Evolutionary conservation across 177 flowering plant species (phyloP).

Genomic region (Tripterygium wilfordii): DNA sequence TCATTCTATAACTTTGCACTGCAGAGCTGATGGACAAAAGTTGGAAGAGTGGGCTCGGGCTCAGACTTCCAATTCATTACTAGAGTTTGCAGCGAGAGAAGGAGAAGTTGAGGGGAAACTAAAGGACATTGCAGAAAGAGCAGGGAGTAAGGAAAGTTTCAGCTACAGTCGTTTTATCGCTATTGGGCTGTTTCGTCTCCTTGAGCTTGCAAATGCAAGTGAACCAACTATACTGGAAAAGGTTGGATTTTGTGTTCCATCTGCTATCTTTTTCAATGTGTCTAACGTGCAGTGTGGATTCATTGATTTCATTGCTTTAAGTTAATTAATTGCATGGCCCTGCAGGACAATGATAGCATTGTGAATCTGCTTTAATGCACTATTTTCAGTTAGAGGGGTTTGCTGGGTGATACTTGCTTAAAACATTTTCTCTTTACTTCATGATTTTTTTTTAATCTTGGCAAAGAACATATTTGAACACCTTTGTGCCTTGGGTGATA

Average conservation of each 20-base stretch:
- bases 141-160: conserved; percentile 60
- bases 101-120: conserved; percentile 82
- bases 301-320: no score
- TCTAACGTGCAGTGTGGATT: no score
- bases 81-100: conserved; percentile 73
- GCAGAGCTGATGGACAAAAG: conserved; percentile 79
- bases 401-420: no score
- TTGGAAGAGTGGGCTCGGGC: conserved; percentile 91
- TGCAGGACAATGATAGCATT: no score
- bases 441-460: no score
- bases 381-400: no score
- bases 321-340: no score
- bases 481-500: no score
- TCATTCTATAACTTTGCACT: conserved; percentile 11
- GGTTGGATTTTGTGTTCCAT: conserved; percentile 34
- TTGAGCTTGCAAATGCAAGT: conserved; percentile 82
- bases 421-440: no score
- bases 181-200: conserved; percentile 86
- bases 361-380: no score
- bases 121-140: conserved; percentile 83
- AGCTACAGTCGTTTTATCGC: conserved; percentile 97
- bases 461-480: no score
- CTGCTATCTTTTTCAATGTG: neutral
- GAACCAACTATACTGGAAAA: conserved; percentile 81
- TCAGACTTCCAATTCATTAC: conserved; percentile 60